Conservation (phyloP, 1,284 basidiomycete species). For the Takashimella koratensis region DNA sequence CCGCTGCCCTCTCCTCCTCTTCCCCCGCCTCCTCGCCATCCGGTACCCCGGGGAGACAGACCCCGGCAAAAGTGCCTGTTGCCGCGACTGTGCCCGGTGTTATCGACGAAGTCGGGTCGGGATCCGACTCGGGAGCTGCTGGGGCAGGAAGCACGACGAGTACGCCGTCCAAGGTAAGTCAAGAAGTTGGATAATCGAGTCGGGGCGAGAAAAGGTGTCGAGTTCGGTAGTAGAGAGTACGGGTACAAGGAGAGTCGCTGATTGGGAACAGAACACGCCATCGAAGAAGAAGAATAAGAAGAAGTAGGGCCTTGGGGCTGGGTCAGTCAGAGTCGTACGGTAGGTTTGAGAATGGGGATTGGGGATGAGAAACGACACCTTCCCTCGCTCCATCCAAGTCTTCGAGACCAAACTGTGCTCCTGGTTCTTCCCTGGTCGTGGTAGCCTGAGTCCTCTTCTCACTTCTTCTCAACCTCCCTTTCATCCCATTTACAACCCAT, state of each 20-base stretch:
- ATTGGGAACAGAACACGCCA: not conserved
- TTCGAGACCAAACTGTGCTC: too few relatives aligned
- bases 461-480: too few relatives aligned
- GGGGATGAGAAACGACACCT: too few relatives aligned
- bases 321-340: too few relatives aligned
- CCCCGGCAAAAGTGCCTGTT: not conserved
- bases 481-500: too few relatives aligned
- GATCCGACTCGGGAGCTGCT: too few relatives aligned
- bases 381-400: too few relatives aligned
- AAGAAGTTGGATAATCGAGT: not conserved
- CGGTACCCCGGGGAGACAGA: not conserved
- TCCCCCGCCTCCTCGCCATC: not conserved
- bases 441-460: too few relatives aligned
- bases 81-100: too few relatives aligned
- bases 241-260: not conserved
- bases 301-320: constrained; percentile 56
- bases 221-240: constrained; percentile 8
- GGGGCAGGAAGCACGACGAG: not conserved
- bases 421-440: too few relatives aligned
- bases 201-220: constrained; percentile 4
- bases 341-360: too few relatives aligned
- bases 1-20: not conserved
- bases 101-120: too few relatives aligned
- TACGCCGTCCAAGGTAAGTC: constrained; percentile 4
- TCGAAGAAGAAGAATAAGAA: constrained; percentile 64